These are phyloP conservation scores for Helicostylum pulchrum DNA, from an alignment of 192 early-diverging fungal genomes.

Conservation along the genomic window DNA sequence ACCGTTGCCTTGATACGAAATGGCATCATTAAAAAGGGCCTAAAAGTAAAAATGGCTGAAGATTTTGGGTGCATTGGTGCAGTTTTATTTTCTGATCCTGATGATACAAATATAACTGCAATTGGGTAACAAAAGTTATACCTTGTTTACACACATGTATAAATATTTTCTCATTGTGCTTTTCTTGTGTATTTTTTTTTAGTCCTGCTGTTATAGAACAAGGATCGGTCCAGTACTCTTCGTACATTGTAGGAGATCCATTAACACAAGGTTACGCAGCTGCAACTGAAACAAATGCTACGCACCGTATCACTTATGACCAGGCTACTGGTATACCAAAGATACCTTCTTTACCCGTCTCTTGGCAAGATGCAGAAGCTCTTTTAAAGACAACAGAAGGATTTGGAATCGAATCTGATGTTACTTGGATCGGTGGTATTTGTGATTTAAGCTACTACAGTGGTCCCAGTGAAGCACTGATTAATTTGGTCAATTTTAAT, in stretches of 20 bases:
- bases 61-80: constrained; percentile 49
- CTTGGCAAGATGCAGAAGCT: constrained; percentile 57
- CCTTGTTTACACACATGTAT: too few relatives aligned
- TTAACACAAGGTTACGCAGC: constrained; percentile 58
- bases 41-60: constrained; percentile 56
- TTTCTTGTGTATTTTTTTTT: too few relatives aligned
- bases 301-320: constrained; percentile 30
- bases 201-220: constrained; percentile 51
- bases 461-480: constrained; percentile 45
- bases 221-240: constrained; percentile 48
- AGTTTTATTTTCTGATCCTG: constrained; percentile 64
- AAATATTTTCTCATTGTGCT: too few relatives aligned
- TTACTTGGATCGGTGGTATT: constrained; percentile 53
- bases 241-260: constrained; percentile 55
- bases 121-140: too few relatives aligned
- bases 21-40: constrained; percentile 46
- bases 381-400: constrained; percentile 50
- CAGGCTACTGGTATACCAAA: constrained; percentile 45
- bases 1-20: constrained; percentile 55
- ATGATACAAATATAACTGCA: constrained; percentile 34
- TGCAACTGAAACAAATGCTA: constrained; percentile 27
- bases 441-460: constrained; percentile 49
- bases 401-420: constrained; percentile 33
- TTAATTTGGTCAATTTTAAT: constrained; percentile 51
- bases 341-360: constrained; percentile 64